Conservation (phyloP, 495 filamentous ascomycete genomes). For the Terfezia claveryi region DNA sequence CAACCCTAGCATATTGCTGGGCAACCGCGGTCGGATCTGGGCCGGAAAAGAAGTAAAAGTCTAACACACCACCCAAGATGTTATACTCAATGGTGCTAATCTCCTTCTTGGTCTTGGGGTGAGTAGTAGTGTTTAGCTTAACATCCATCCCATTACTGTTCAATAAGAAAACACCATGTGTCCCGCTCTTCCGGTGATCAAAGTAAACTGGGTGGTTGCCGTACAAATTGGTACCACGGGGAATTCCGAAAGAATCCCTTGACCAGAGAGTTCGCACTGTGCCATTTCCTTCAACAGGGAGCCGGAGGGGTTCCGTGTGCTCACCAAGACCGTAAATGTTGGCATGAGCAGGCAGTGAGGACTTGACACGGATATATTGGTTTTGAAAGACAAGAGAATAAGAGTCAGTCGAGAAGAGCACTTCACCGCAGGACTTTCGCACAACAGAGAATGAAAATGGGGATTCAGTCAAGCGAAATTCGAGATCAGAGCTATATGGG, state of each 20-base stretch:
- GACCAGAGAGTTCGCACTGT: constrained; percentile 48
- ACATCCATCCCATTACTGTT: constrained; percentile 80
- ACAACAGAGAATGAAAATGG: constrained; percentile 46
- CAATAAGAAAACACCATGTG: constrained; percentile 64
- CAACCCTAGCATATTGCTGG: constrained; percentile 49
- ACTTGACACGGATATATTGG: constrained; percentile 53
- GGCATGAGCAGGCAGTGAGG: constrained; percentile 40
- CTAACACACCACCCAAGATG: constrained; percentile 54
- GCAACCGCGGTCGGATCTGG: constrained; percentile 48
- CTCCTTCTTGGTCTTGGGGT: constrained; percentile 32
- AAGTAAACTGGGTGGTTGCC: constrained; percentile 70
- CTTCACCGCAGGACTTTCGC: constrained; percentile 37
- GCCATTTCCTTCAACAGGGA: constrained; percentile 13
- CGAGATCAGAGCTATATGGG: background rate
- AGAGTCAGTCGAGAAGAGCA: constrained; percentile 58
- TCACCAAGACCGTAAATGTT: constrained; percentile 67
- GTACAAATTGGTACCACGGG: constrained; percentile 53
- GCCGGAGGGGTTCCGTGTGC: constrained; percentile 48
- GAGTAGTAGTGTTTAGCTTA: constrained; percentile 18
- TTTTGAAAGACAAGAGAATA: constrained; percentile 53
- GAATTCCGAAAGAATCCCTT: constrained; percentile 47
- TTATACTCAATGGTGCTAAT: constrained; percentile 56
- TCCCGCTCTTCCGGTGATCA: constrained; percentile 46
- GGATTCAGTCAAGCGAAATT: background rate
- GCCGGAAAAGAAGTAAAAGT: constrained; percentile 68